These are phyloP conservation scores for Chrysoporthe cubensis DNA, from an alignment of 2,329 filamentous ascomycete species.

Conservation along the genomic window DNA sequence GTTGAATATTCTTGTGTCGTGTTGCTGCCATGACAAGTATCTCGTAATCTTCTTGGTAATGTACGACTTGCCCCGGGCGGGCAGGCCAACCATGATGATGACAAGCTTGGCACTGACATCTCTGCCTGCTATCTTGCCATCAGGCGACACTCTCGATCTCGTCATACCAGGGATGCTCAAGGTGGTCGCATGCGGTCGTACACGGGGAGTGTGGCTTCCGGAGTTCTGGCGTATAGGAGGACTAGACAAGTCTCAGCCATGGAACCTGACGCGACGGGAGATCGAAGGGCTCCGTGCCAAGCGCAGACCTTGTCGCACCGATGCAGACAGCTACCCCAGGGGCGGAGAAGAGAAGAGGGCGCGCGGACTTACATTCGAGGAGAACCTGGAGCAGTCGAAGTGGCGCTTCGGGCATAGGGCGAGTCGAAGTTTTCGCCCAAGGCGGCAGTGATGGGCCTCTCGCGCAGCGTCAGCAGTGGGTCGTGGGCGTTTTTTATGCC, in stretches of 20 bases:
- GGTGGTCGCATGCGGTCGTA: conserved; percentile 85
- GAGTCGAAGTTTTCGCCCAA: conserved; percentile 53
- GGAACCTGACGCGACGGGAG: conserved; percentile 30
- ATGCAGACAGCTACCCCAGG: neutral
- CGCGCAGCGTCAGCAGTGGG: conserved; percentile 35
- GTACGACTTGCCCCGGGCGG: conserved; percentile 95
- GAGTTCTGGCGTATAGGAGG: conserved; percentile 74
- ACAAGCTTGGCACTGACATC: conserved; percentile 97
- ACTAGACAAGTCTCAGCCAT: conserved; percentile 44
- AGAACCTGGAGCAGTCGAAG: conserved; percentile 62
- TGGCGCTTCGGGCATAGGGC: conserved; percentile 59
- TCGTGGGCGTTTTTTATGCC: conserved; percentile 47
- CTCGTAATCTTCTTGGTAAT: conserved; percentile 97
- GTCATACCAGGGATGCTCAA: conserved; percentile 97
- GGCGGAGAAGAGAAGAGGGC: neutral
- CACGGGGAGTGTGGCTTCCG: conserved; percentile 74
- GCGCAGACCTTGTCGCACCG: neutral
- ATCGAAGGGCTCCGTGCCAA: conserved; percentile 7
- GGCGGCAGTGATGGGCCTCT: conserved; percentile 36
- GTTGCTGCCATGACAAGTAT: conserved; percentile 96
- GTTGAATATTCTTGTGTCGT: conserved; percentile 96
- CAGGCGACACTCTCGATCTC: conserved; percentile 90
- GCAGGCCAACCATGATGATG: conserved; percentile 97
- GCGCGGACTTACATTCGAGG: conserved; percentile 57
- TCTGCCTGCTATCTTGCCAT: conserved; percentile 89